Evolutionary conservation across 495 filamentous ascomycete species (phyloP).

Genomic region (Cairneyella variabilis): DNA sequence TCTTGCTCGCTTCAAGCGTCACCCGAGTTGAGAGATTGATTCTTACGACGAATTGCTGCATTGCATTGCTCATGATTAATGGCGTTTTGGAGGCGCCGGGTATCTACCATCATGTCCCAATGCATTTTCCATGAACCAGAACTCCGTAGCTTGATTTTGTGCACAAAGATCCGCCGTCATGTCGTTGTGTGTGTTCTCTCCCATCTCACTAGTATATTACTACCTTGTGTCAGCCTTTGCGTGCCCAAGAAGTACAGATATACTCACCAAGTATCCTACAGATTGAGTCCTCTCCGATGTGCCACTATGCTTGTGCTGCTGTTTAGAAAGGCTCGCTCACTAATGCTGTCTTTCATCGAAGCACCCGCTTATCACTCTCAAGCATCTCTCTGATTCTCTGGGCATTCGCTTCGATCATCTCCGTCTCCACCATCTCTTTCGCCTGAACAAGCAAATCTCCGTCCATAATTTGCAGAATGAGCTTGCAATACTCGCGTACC

Average conservation of each 20-base stretch:
- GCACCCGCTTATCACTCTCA: constrained; percentile 3
- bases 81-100: constrained; percentile 3
- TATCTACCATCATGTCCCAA: neutral
- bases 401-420: constrained; percentile 20
- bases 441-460: constrained; percentile 10
- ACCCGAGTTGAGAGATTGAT: constrained; percentile 14
- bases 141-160: constrained; percentile 4
- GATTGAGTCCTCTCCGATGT: no score
- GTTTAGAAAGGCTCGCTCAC: no score
- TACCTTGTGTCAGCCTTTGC: no score
- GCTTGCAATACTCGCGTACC: constrained; percentile 44
- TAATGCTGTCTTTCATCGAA: no score
- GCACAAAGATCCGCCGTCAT: no score
- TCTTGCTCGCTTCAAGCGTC: constrained; percentile 20
- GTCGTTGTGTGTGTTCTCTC: no score
- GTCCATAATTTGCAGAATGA: constrained; percentile 34
- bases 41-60: neutral
- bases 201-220: no score
- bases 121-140: neutral
- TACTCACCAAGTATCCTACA: no score
- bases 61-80: neutral
- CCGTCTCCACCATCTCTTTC: constrained; percentile 14
- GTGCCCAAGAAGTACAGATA: no score
- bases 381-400: constrained; percentile 20
- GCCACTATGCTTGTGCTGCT: no score